These are phyloP conservation scores for Bryoglossum gracile DNA, from an alignment of 495 filamentous ascomycete species.

Conservation along the genomic window DNA sequence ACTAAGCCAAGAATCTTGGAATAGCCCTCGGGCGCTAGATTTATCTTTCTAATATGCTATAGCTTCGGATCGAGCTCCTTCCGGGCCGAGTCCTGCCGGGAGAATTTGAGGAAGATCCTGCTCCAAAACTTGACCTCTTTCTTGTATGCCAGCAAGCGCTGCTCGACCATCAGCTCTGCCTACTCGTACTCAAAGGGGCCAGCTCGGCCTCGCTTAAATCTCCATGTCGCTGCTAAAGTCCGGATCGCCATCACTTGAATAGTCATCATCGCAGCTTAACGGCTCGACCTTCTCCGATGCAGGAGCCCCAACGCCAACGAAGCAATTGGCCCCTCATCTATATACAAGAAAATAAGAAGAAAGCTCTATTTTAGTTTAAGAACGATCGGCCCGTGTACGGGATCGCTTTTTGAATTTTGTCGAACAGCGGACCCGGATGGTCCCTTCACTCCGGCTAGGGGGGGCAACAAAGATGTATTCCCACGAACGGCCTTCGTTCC, in stretches of 20 bases:
- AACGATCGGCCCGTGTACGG: constrained; percentile 7
- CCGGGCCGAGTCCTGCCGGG: no score
- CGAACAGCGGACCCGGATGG: constrained; percentile 9
- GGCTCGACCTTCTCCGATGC: neutral
- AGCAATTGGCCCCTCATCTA: constrained; percentile 3
- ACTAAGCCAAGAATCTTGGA: constrained; percentile 6
- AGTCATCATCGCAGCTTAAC: neutral
- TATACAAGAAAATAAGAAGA: no score
- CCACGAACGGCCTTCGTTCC: constrained; percentile 4
- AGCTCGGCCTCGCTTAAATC: neutral
- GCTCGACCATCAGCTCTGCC: no score
- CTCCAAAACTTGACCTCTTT: no score
- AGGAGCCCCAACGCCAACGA: neutral
- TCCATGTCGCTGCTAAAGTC: neutral
- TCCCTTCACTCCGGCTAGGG: constrained; percentile 10
- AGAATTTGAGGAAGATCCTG: no score
- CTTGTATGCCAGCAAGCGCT: no score
- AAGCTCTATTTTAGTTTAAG: no score
- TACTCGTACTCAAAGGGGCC: no score
- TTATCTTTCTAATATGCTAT: constrained; percentile 18
- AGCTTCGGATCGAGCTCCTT: constrained; percentile 19
- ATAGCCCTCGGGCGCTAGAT: constrained; percentile 13
- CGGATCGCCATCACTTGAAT: neutral
- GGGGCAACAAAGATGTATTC: constrained; percentile 13
- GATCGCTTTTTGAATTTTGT: constrained; percentile 12